A percentile compares a stretch with the other conserved stretches of the same genome.
These are phyloP conservation scores for Fusarium incarnatum DNA, from an alignment of 2,329 filamentous ascomycete genomes.

Conservation along the genomic window DNA sequence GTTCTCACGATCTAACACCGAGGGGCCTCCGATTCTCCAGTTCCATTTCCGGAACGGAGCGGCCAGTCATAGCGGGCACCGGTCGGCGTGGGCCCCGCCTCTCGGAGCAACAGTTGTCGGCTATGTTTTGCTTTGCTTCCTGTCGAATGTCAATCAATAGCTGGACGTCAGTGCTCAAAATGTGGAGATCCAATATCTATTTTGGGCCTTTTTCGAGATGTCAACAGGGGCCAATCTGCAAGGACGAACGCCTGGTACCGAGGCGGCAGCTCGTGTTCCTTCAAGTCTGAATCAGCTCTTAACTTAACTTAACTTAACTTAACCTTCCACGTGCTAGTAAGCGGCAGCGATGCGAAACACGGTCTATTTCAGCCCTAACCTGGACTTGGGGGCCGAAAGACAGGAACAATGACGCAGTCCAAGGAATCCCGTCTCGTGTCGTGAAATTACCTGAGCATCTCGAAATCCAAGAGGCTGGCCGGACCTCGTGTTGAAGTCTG, in stretches of 20 bases:
- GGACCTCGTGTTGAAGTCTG: slow-evolving; percentile 29
- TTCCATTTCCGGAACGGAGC: slow-evolving; percentile 28
- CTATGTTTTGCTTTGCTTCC: slow-evolving; percentile 11
- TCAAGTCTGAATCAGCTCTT: slow-evolving; percentile 8
- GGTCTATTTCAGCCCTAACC: slow-evolving; percentile 32
- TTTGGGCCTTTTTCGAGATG: slow-evolving; percentile 38
- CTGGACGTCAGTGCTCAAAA: slow-evolving; percentile 18
- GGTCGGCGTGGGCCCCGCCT: slow-evolving; percentile 37
- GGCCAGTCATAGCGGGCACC: slow-evolving; percentile 31
- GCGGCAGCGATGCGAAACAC: slow-evolving; percentile 27
- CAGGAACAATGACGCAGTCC: slow-evolving; percentile 20
- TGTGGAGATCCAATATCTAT: slow-evolving; percentile 42
- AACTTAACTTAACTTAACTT: not conserved
- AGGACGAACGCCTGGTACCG: slow-evolving; percentile 30
- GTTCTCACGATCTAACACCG: slow-evolving; percentile 26
- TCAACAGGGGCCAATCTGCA: slow-evolving; percentile 34
- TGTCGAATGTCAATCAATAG: not conserved
- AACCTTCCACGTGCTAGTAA: slow-evolving; percentile 31
- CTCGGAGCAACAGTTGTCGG: slow-evolving; percentile 32
- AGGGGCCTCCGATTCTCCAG: slow-evolving; percentile 24
- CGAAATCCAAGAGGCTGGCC: slow-evolving; percentile 19
- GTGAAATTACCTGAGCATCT: slow-evolving; percentile 19
- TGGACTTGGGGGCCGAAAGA: slow-evolving; percentile 6
- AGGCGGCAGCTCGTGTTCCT: slow-evolving; percentile 38
- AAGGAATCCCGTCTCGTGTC: slow-evolving; percentile 27